Conservation (phyloP, 2,329 filamentous ascomycete genomes). For the Phoma herbarum region DNA sequence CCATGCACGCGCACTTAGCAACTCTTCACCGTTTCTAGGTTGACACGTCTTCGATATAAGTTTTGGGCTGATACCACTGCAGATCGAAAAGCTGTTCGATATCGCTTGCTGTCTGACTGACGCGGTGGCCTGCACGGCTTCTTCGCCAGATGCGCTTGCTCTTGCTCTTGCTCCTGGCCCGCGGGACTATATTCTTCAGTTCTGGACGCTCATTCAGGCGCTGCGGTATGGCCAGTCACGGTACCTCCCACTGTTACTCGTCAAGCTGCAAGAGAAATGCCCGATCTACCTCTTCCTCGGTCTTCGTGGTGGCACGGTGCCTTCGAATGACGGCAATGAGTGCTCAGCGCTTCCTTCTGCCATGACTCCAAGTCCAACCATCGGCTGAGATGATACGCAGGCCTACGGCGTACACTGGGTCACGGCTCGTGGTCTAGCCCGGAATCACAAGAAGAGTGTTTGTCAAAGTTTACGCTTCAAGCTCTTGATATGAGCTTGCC, state of each 20-base stretch:
- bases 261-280: conserved; percentile 77
- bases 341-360: conserved; percentile 36
- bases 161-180: conserved; percentile 65
- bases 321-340: conserved; percentile 44
- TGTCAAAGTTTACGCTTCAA: too few relatives aligned
- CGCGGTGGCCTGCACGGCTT: conserved; percentile 70
- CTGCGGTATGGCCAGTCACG: conserved; percentile 79
- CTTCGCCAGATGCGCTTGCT: conserved; percentile 62
- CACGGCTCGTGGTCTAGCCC: too few relatives aligned
- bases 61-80: conserved; percentile 36
- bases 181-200: conserved; percentile 74
- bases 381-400: conserved; percentile 47
- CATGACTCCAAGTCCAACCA: conserved; percentile 42
- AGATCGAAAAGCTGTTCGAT: conserved; percentile 86
- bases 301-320: conserved; percentile 37
- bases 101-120: conserved; percentile 76
- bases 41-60: conserved; percentile 20
- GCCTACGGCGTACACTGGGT: conserved; percentile 45
- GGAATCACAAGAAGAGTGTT: too few relatives aligned
- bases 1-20: conserved; percentile 25
- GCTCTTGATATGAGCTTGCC: conserved; percentile 1
- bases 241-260: conserved; percentile 78
- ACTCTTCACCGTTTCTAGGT: conserved; percentile 27
- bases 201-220: conserved; percentile 72
- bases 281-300: conserved; percentile 54